phyloP scores from a whole-genome alignment of 257 asterid species.

The Nicotiana sylvestris region DNA sequence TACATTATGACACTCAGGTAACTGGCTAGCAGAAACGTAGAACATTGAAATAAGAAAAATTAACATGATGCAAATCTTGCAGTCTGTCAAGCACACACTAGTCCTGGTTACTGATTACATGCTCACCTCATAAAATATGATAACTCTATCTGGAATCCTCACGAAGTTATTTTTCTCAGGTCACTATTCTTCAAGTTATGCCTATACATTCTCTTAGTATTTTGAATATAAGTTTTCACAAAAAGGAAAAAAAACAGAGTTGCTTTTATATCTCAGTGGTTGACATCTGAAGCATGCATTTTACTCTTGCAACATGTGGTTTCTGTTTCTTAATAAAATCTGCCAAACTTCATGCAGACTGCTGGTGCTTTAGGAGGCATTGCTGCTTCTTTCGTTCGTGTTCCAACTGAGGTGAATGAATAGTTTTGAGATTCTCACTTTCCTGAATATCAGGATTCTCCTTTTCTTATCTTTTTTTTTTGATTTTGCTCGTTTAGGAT shows the following conservation, averaged over 20 bases:
- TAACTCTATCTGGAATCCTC: neutral
- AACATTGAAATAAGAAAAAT: neutral
- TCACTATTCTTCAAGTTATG: neutral
- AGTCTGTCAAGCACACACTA: neutral
- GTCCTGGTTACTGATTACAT: neutral
- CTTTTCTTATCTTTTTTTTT: neutral
- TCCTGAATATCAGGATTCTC: slow-evolving; percentile 1
- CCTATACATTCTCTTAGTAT: neutral
- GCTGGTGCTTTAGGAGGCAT: slow-evolving; percentile 97
- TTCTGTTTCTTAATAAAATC: neutral
- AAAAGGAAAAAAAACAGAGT: neutral
- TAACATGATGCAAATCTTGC: neutral
- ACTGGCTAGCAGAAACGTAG: neutral
- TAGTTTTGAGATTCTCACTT: neutral
- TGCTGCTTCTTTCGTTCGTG: slow-evolving; percentile 94
- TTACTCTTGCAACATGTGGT: neutral
- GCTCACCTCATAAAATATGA: neutral
- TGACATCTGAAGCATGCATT: neutral
- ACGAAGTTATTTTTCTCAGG: neutral
- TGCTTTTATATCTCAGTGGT: neutral
- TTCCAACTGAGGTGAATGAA: slow-evolving; percentile 79
- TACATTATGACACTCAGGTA: neutral
- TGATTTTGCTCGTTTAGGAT: neutral
- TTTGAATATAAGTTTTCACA: neutral
- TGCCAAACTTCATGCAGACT: slow-evolving; percentile 38